phyloP scores from a whole-genome alignment of 805 yeast species.

The Nakazawaea ambrosiae region DNA sequence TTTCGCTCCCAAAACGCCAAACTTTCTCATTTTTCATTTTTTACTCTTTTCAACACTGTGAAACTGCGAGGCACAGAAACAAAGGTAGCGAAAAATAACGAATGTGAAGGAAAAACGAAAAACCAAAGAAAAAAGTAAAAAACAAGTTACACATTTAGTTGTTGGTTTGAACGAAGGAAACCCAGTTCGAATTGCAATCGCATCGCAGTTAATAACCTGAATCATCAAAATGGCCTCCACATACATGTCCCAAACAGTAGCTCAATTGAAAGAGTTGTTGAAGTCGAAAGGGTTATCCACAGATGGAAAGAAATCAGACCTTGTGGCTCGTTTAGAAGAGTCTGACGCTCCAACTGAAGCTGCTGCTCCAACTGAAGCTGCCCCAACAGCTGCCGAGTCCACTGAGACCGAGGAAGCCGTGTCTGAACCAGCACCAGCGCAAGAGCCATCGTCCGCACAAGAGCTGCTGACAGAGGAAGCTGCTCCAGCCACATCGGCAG shows the following conservation, averaged over 20 bases:
- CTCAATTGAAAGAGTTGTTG: slow-evolving; percentile 75
- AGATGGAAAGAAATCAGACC: slow-evolving; percentile 77
- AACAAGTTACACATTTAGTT: too few relatives aligned
- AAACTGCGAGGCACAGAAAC: too few relatives aligned
- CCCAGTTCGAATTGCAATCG: too few relatives aligned
- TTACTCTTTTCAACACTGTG: too few relatives aligned
- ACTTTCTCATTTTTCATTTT: too few relatives aligned
- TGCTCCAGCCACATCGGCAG: slow-evolving; percentile 7
- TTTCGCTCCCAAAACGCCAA: too few relatives aligned
- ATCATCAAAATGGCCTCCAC: too few relatives aligned
- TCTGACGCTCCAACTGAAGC: slow-evolving; percentile 31
- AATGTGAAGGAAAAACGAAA: too few relatives aligned
- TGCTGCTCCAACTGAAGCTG: slow-evolving; percentile 11
- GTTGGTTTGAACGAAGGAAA: too few relatives aligned
- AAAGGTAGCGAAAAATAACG: too few relatives aligned
- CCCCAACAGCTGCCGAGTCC: slow-evolving; percentile 6
- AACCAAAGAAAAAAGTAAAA: too few relatives aligned
- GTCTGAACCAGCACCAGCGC: slow-evolving; percentile 10
- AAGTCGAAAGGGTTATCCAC: slow-evolving; percentile 59
- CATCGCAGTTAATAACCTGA: too few relatives aligned
- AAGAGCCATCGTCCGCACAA: slow-evolving; percentile 4
- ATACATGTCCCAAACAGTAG: slow-evolving; percentile 68
- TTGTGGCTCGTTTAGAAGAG: slow-evolving; percentile 58
- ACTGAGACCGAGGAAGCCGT: slow-evolving; percentile 9
- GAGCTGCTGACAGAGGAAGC: slow-evolving; percentile 9